phyloP scores from a whole-genome alignment of 2,329 filamentous ascomycete genomes.

The Penicillium sp. region DNA sequence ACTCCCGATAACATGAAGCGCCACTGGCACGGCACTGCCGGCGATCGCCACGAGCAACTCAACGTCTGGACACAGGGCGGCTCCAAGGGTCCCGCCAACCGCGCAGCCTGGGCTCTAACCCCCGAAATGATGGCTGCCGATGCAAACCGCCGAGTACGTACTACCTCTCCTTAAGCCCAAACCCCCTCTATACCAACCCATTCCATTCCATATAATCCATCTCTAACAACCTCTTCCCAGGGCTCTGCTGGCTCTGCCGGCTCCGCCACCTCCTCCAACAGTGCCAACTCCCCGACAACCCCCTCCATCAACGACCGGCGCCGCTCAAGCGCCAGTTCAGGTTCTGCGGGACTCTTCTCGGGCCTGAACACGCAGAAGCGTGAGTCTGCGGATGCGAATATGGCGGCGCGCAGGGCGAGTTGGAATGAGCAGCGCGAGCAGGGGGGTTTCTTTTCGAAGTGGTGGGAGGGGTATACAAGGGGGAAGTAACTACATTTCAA shows the following conservation, averaged over 20 bases:
- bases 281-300: constrained; percentile 12
- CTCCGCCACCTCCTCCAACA: constrained; percentile 36
- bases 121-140: constrained; percentile 24
- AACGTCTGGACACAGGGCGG: constrained; percentile 47
- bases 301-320: constrained; percentile 35
- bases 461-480: constrained; percentile 52
- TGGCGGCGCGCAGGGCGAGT: constrained; percentile 47
- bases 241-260: constrained; percentile 37
- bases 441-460: constrained; percentile 45
- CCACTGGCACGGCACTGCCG: constrained; percentile 44
- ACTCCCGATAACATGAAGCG: constrained; percentile 37
- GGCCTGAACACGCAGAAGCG: constrained; percentile 55
- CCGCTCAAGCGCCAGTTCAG: constrained; percentile 34
- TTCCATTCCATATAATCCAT: background rate
- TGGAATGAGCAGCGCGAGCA: constrained; percentile 53
- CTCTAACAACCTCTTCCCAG: constrained; percentile 22
- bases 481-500: constrained; percentile 18
- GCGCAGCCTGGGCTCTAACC: constrained; percentile 33
- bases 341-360: constrained; percentile 34
- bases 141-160: constrained; percentile 36
- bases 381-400: constrained; percentile 43
- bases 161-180: background rate
- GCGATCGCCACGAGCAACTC: constrained; percentile 44
- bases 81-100: constrained; percentile 30
- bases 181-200: background rate